Evolutionary conservation across 2,329 filamentous ascomycete species (phyloP), one percentile per base, ranked within the genome.

Genomic region (Pseudopyrenochaeta lycopersici): DNA sequence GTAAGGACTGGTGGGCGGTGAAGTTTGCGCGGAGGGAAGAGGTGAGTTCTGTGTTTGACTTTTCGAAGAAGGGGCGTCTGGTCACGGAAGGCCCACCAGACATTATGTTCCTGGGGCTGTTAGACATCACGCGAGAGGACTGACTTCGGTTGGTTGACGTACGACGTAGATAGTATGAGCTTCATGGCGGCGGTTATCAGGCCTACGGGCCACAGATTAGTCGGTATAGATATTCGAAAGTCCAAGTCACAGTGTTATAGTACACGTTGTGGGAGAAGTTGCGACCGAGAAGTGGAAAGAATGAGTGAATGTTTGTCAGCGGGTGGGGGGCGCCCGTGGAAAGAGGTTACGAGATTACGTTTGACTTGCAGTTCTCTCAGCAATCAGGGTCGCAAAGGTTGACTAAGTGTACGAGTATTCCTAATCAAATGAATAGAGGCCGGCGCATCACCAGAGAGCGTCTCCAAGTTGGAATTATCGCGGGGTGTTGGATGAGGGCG

Each of bases 31-130:
- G 90, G 15, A 99, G 85, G 2, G 92, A 91, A 70, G 92, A 93
- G 61, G 92, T 90, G 66, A 99, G 86, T 77, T 99, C 95, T 66
- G 93, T 88, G 74, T 98, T 98, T 49, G 94, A 97, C 73, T 93
- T 92, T 72, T 88, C 88, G 62, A 86, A 85, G 55, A 88, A 84
- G 14, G 89, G 87, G 69, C 90, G 91, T 58, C 91, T 88, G 75
- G 97, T 89, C 59, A 97, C 89, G 43, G 92, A 91, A 52, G 90
- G 90, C 52, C 91, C 90, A 60, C 87, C 88, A 67, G 89, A 89
- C 84, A 96, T 91, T 74, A 96, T 90, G 81, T 96, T 97, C 71
- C 86, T 88, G 67, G 86, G 79, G 91, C 94, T 72, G 83, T 58
- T 45, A 73, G 64, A n/a, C 64, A 66, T 29, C 54, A 35, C 29